Percentiles rank a stretch among this genome's conserved stretches.
These are phyloP conservation scores for Setaria viridis DNA, from an alignment of 202 grass and related monocot genomes.

Conservation along the genomic window DNA sequence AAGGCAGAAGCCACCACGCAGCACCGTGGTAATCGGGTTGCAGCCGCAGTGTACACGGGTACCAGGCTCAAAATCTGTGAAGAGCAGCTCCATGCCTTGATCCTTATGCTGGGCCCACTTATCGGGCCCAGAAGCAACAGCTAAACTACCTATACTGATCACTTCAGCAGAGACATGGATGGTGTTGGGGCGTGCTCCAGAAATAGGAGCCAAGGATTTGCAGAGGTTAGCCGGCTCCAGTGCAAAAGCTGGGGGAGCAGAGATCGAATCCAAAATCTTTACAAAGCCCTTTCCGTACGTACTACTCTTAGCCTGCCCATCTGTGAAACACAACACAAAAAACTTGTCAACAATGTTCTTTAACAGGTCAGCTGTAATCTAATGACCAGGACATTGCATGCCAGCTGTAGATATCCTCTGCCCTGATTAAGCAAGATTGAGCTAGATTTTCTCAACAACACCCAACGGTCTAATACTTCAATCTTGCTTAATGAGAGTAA, in stretches of 20 bases:
- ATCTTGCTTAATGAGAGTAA: constrained; percentile 53
- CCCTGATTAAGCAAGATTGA: constrained; percentile 52
- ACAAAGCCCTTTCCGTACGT: constrained; percentile 56
- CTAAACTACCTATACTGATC: constrained; percentile 62
- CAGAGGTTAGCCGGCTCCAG: constrained; percentile 55
- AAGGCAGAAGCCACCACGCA: constrained; percentile 82
- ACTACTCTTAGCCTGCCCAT: constrained; percentile 55
- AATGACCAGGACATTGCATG: constrained; percentile 31
- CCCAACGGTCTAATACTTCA: constrained; percentile 34
- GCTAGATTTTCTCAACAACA: constrained; percentile 32
- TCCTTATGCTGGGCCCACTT: constrained; percentile 64
- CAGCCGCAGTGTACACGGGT: constrained; percentile 56
- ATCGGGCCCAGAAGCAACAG: constrained; percentile 42
- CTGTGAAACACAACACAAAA: constrained; percentile 47
- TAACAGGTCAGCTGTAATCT: constrained; percentile 24
- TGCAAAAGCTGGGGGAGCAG: constrained; percentile 83
- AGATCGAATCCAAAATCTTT: constrained; percentile 75
- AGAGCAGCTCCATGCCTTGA: constrained; percentile 55
- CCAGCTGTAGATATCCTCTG: constrained; percentile 28
- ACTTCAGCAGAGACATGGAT: constrained; percentile 69
- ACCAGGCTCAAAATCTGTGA: constrained; percentile 55
- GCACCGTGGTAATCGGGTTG: constrained; percentile 52
- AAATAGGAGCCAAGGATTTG: constrained; percentile 58
- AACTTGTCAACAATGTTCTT: constrained; percentile 50
- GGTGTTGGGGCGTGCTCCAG: constrained; percentile 49